Evolutionary conservation across 2,329 filamentous ascomycete genomes (phyloP).

Genomic region (Eutypella sp.): DNA sequence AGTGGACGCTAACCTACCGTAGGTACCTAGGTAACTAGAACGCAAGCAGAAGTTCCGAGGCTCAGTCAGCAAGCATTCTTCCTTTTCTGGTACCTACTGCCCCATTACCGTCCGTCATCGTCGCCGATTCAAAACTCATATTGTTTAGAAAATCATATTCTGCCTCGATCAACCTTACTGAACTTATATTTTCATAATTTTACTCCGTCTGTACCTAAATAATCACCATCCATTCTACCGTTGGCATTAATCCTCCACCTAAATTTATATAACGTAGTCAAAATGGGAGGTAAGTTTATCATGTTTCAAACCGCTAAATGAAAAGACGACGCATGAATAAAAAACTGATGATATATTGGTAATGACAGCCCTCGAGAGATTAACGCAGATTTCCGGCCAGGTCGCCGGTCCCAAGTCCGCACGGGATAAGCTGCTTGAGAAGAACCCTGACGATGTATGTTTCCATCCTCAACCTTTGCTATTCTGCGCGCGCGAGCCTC

Average conservation of each 20-base stretch:
- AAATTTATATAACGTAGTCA: conserved; percentile 2
- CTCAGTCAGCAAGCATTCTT: not conserved
- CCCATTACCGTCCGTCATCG: too few species aligned
- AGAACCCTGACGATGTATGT: conserved; percentile 61
- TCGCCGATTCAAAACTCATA: too few species aligned
- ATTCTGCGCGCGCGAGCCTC: too few species aligned
- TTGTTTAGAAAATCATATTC: too few species aligned
- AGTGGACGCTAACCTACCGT: not conserved
- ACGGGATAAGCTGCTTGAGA: conserved; percentile 55
- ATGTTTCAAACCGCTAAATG: too few species aligned
- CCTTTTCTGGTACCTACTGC: too few species aligned
- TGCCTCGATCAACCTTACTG: too few species aligned
- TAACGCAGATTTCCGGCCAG: conserved; percentile 59
- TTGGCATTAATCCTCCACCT: too few species aligned
- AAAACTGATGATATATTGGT: not conserved
- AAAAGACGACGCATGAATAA: too few species aligned
- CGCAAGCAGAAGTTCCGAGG: conserved; percentile 3
- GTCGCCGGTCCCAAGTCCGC: conserved; percentile 43
- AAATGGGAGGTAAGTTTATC: conserved; percentile 17
- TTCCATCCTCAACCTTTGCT: too few species aligned
- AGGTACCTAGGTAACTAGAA: not conserved
- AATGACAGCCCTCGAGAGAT: conserved; percentile 48
- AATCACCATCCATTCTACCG: not conserved
- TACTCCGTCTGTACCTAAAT: too few species aligned
- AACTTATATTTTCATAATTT: not conserved